Conservation (phyloP, 192 early-diverging fungal species). For the Powellomyces hirtus region DNA sequence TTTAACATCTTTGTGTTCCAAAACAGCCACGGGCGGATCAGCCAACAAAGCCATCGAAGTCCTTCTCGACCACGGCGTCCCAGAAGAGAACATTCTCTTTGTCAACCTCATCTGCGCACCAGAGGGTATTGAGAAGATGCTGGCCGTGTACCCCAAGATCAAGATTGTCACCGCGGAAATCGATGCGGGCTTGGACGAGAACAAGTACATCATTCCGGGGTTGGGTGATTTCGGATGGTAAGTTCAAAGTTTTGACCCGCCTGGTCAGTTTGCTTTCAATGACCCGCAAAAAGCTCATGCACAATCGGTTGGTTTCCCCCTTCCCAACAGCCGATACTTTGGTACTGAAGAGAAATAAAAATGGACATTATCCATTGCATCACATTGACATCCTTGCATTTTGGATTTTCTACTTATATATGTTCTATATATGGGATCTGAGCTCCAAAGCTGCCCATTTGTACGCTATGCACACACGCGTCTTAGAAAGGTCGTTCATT, state of each 20-base stretch:
- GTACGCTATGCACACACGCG: too few species aligned
- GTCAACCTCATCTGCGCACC: constrained; percentile 87
- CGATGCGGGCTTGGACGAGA: constrained; percentile 75
- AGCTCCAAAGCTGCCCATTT: too few species aligned
- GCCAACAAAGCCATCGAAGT: constrained; percentile 91
- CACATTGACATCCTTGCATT: too few species aligned
- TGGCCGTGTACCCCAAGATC: constrained; percentile 68
- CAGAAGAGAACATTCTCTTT: constrained; percentile 81
- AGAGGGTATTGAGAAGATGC: constrained; percentile 76
- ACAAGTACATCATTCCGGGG: constrained; percentile 88
- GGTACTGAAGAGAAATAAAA: constrained; percentile 48
- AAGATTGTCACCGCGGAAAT: constrained; percentile 87
- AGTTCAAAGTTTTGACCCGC: too few species aligned
- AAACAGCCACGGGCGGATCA: constrained; percentile 85
- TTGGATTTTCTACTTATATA: too few species aligned
- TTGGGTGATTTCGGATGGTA: constrained; percentile 87
- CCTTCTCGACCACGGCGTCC: constrained; percentile 77
- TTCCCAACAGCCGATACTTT: constrained; percentile 65
- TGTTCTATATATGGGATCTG: too few species aligned
- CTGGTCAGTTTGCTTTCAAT: too few species aligned
- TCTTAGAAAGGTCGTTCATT: too few species aligned
- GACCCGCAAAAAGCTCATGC: too few species aligned
- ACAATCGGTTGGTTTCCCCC: constrained; percentile 9
- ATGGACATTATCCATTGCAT: too few species aligned
- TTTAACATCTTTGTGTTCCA: background rate